A percentile compares a stretch with the other conserved stretches of the same genome.
Evolutionary conservation across 2,329 filamentous ascomycete species (phyloP).

Genomic region (Neoascochyta sp.): DNA sequence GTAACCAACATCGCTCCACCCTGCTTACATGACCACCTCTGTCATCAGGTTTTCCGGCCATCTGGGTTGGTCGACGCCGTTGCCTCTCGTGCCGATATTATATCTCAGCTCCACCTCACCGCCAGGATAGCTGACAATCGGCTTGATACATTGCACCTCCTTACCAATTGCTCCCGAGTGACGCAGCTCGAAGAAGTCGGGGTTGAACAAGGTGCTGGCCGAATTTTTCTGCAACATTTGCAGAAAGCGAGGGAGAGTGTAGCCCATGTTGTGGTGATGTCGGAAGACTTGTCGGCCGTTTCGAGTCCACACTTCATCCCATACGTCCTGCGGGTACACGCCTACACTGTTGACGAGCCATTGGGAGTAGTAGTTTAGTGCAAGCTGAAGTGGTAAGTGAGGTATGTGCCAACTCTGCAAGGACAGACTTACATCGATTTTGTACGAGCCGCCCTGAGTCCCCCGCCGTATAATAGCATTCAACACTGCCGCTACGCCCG

Average conservation of each 20-base stretch:
- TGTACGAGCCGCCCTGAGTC: slow-evolving; percentile 41
- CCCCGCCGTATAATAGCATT: slow-evolving; percentile 42
- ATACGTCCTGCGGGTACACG: slow-evolving; percentile 41
- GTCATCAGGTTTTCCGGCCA: slow-evolving; percentile 48
- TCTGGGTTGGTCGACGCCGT: slow-evolving; percentile 47
- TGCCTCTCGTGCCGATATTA: slow-evolving; percentile 50
- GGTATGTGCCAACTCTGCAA: not conserved
- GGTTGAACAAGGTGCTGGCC: slow-evolving; percentile 42
- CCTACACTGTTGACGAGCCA: slow-evolving; percentile 36
- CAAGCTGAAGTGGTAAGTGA: slow-evolving; percentile 14
- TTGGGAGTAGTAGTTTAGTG: slow-evolving; percentile 38
- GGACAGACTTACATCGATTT: slow-evolving; percentile 39
- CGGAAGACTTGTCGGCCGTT: slow-evolving; percentile 50
- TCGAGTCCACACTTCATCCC: slow-evolving; percentile 48
- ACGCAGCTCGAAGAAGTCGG: slow-evolving; percentile 49
- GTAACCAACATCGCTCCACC: no score
- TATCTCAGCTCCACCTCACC: slow-evolving; percentile 39
- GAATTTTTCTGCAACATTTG: slow-evolving; percentile 42
- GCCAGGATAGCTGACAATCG: slow-evolving; percentile 41
- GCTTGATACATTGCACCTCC: slow-evolving; percentile 43
- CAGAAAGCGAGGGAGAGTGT: slow-evolving; percentile 42
- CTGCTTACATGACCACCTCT: slow-evolving; percentile 37
- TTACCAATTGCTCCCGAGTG: slow-evolving; percentile 38
- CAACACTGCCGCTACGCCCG: slow-evolving; percentile 42
- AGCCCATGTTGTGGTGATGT: slow-evolving; percentile 50